Conservation (phyloP, 768 basidiomycete species). For the Tylopilus felleus region DNA sequence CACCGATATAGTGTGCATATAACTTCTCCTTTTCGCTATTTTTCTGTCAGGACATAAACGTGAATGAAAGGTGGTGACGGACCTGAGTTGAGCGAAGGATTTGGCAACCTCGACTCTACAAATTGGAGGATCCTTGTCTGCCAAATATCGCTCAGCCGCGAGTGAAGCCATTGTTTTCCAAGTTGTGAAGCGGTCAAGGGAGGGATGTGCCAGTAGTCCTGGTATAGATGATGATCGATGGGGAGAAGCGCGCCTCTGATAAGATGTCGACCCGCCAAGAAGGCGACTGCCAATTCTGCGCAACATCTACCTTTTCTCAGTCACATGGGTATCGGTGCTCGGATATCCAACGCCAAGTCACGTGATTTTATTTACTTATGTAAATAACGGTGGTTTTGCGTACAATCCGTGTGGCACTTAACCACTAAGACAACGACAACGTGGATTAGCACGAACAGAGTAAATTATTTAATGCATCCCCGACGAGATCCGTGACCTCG, state of each 20-base stretch:
- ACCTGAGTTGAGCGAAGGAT: conserved; percentile 71
- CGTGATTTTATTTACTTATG: no score
- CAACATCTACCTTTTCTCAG: no score
- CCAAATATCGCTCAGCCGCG: conserved; percentile 60
- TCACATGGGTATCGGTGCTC: no score
- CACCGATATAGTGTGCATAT: conserved; percentile 68
- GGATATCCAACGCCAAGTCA: no score
- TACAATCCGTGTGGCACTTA: no score
- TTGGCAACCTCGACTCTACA: conserved; percentile 67
- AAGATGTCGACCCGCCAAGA: neutral
- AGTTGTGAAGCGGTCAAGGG: neutral
- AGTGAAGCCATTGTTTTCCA: conserved; percentile 34
- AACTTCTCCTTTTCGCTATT: conserved; percentile 70
- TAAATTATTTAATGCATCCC: no score
- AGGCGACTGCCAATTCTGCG: neutral
- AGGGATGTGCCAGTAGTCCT: neutral
- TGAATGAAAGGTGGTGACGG: conserved; percentile 5
- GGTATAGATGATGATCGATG: neutral
- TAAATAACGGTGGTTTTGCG: no score
- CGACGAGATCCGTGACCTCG: no score
- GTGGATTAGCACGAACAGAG: no score
- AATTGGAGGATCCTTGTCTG: conserved; percentile 73
- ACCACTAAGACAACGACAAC: no score
- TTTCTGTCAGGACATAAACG: conserved; percentile 1
- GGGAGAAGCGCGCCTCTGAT: neutral